phyloP scores from a whole-genome alignment of 805 yeast species.

The Candida chilensis region DNA sequence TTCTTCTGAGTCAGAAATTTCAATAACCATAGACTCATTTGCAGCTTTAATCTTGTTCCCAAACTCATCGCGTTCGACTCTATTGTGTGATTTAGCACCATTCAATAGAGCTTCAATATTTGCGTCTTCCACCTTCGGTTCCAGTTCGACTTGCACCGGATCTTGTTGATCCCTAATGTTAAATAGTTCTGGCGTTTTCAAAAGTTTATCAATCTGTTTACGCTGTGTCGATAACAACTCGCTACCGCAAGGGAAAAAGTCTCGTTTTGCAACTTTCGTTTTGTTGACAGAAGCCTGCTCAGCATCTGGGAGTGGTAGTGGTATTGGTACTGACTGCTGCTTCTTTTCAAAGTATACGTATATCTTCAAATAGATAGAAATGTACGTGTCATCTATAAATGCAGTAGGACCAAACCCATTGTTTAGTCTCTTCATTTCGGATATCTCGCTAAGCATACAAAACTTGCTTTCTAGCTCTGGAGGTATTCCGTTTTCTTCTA shows the following conservation, averaged over 20 bases:
- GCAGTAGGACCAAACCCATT: conserved; percentile 80
- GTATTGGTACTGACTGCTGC: conserved; percentile 1
- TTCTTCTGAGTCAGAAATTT: no score
- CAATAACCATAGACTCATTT: no score
- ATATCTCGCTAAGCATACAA: conserved; percentile 37
- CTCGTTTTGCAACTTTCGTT: conserved; percentile 25
- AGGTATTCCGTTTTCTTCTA: conserved; percentile 20
- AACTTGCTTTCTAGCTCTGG: conserved; percentile 25
- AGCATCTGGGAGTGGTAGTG: conserved; percentile 11
- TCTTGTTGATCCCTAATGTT: no score
- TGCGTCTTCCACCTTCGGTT: no score
- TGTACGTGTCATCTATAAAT: conserved; percentile 62
- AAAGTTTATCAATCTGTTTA: conserved; percentile 17
- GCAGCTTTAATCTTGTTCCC: no score
- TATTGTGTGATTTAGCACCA: no score
- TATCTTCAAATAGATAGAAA: conserved; percentile 47
- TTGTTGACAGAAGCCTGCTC: conserved; percentile 17
- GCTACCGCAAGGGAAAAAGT: conserved; percentile 26
- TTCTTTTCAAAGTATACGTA: conserved; percentile 16
- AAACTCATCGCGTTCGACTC: no score
- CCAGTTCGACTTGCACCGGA: no score
- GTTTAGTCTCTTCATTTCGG: conserved; percentile 61
- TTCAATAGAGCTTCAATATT: no score
- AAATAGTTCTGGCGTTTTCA: no score
- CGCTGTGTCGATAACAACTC: conserved; percentile 20